Conservation (phyloP, 208 protist species). For the Leishmania lainsoni region DNA sequence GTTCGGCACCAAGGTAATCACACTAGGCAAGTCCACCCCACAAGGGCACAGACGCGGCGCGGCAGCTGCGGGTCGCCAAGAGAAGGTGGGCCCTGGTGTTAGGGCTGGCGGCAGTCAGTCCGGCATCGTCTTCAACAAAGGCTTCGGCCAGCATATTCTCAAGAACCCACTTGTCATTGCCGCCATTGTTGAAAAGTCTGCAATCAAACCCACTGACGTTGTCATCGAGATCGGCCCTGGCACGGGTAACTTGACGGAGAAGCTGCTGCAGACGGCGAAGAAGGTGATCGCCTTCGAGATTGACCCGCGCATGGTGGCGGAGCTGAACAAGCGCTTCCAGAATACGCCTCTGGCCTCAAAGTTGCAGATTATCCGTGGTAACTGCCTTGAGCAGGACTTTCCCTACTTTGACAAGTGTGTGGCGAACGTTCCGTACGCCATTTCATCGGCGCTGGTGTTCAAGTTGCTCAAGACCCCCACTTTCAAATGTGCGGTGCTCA, state of each 20-base stretch:
- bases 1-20: slow-evolving; percentile 75
- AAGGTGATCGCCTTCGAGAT: slow-evolving; percentile 99
- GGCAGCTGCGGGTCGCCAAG: slow-evolving; percentile 31
- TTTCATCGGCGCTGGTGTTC: slow-evolving; percentile 99
- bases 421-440: slow-evolving; percentile 99
- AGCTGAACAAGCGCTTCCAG: slow-evolving; percentile 99
- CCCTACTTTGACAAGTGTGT: slow-evolving; percentile 99
- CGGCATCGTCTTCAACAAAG: slow-evolving; percentile 96
- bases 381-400: slow-evolving; percentile 98
- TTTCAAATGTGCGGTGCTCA: slow-evolving; percentile 97
- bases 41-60: slow-evolving; percentile 28
- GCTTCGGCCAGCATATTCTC: slow-evolving; percentile 99
- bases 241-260: slow-evolving; percentile 99
- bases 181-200: slow-evolving; percentile 97
- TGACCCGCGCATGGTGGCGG: slow-evolving; percentile 99
- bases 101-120: slow-evolving; percentile 84
- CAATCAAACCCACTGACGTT: slow-evolving; percentile 96
- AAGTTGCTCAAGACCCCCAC: slow-evolving; percentile 97
- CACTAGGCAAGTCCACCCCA: slow-evolving; percentile 65
- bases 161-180: slow-evolving; percentile 98
- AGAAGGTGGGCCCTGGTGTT: slow-evolving; percentile 36
- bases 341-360: slow-evolving; percentile 89
- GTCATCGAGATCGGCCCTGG: slow-evolving; percentile 99
- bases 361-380: slow-evolving; percentile 98
- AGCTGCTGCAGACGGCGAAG: slow-evolving; percentile 97